Evolutionary conservation across 192 early-diverging fungal genomes (phyloP), one percentile per base, ranked within the genome.

Genomic region (Diversispora epigaea): DNA sequence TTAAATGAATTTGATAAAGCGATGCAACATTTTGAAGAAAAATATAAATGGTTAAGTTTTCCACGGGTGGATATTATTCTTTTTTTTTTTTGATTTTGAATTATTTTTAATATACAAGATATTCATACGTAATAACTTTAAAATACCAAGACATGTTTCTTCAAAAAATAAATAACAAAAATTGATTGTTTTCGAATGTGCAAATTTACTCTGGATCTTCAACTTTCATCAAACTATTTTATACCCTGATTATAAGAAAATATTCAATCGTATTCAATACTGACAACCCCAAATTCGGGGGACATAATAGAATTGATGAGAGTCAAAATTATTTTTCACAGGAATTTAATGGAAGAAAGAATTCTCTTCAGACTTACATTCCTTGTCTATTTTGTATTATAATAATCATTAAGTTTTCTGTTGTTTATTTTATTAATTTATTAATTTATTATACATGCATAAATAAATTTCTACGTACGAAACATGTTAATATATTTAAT

Each of bases 191-290:
- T n/a, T n/a, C n/a, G n/a, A n/a, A n/a, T n/a, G n/a, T n/a, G n/a
- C n/a, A n/a, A n/a, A n/a, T n/a, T n/a, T n/a, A n/a, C n/a, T n/a
- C n/a, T n/a, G n/a, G n/a, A 97, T n/a, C n/a, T n/a, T 98, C 87
- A 98, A 98, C 80, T 96, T 97, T 83, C 88, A 97, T 80, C 90
- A 93, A 8, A 89, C 90, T n/a, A n/a, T n/a, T n/a, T n/a, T n/a
- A n/a, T n/a, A n/a, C n/a, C n/a, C n/a, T n/a, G n/a, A n/a, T n/a
- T n/a, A n/a, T n/a, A n/a, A 76, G 40, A 83, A 95, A n/a, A 91
- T n/a, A n/a, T n/a, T n/a, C n/a, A n/a, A n/a, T n/a, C n/a, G n/a
- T 89, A 15, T 83, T 98, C 41, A 86, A 92, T 80, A 85, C 93
- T 12, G 96, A 98, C 77, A 86, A 86, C 60, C 80, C 84, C 43